Evolutionary conservation across 768 basidiomycete genomes (phyloP).

Genomic region (Epithele typhae): DNA sequence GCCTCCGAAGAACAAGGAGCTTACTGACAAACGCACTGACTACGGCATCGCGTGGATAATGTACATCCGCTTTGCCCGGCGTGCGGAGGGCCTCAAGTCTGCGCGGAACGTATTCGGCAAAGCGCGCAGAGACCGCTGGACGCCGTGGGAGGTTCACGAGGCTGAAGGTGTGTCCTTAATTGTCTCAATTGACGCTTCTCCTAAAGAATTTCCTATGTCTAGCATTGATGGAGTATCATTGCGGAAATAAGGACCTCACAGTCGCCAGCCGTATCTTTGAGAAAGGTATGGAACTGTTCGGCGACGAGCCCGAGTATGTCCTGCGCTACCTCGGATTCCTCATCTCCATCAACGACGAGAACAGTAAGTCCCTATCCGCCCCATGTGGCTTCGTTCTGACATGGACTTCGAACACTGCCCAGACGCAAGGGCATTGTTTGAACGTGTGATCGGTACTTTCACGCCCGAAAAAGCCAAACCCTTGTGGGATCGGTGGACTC

Average conservation of each 20-base stretch:
- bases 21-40: slow-evolving; percentile 58
- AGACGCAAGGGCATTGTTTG: slow-evolving; percentile 97
- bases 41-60: slow-evolving; percentile 80
- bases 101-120: slow-evolving; percentile 75
- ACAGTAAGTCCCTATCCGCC: slow-evolving; percentile 54
- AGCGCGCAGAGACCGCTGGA: slow-evolving; percentile 72
- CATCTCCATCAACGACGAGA: slow-evolving; percentile 91
- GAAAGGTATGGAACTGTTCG: slow-evolving; percentile 81
- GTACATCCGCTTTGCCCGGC: slow-evolving; percentile 89
- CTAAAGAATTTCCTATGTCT: slow-evolving; percentile 1
- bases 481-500: slow-evolving; percentile 94
- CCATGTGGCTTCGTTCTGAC: background rate
- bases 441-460: slow-evolving; percentile 79
- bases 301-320: slow-evolving; percentile 80
- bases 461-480: slow-evolving; percentile 73
- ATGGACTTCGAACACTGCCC: background rate
- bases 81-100: slow-evolving; percentile 83
- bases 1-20: slow-evolving; percentile 49
- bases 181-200: background rate
- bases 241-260: slow-evolving; percentile 60
- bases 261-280: slow-evolving; percentile 93
- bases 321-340: slow-evolving; percentile 89
- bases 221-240: slow-evolving; percentile 96
- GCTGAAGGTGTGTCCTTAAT: slow-evolving; percentile 69
- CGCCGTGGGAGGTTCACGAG: slow-evolving; percentile 91